Percentiles rank a stretch among this genome's conserved stretches.
Evolutionary conservation across 148 eudicot genomes (phyloP).

Genomic region (Tetragonia tetragonoides): DNA sequence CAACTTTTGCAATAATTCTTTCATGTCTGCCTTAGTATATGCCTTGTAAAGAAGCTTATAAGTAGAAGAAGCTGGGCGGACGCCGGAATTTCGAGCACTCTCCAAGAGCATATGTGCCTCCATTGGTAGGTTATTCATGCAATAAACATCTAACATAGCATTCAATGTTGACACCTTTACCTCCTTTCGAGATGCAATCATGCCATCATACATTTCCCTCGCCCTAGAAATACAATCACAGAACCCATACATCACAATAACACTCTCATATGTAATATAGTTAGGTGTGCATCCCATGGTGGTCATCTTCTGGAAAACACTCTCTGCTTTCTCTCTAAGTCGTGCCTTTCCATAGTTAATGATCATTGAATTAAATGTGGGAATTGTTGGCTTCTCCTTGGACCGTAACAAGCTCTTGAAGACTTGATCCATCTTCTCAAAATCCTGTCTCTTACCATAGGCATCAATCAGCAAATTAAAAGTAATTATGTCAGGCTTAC

Average conservation of each 20-base stretch:
- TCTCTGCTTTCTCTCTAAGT: slow-evolving; percentile 84
- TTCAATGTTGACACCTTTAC: slow-evolving; percentile 74
- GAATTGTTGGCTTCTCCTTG: slow-evolving; percentile 76
- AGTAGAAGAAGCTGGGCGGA: slow-evolving; percentile 58
- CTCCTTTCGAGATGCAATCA: slow-evolving; percentile 53
- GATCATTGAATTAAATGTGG: slow-evolving; percentile 94
- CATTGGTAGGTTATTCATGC: slow-evolving; percentile 65
- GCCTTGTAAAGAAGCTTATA: slow-evolving; percentile 92
- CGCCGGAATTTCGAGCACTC: slow-evolving; percentile 37
- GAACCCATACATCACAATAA: slow-evolving; percentile 79
- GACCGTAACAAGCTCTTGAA: slow-evolving; percentile 76
- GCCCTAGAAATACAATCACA: slow-evolving; percentile 78
- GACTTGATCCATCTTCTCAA: slow-evolving; percentile 94
- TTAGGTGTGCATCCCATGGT: slow-evolving; percentile 70
- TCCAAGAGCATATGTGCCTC: slow-evolving; percentile 76
- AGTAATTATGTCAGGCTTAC: slow-evolving; percentile 82
- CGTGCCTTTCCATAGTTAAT: slow-evolving; percentile 91
- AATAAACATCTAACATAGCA: slow-evolving; percentile 89
- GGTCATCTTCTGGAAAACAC: slow-evolving; percentile 50
- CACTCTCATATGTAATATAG: slow-evolving; percentile 74
- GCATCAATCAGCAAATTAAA: slow-evolving; percentile 86
- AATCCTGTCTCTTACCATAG: slow-evolving; percentile 87
- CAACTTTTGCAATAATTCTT: slow-evolving; percentile 62
- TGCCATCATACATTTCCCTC: slow-evolving; percentile 61
- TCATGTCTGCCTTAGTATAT: slow-evolving; percentile 78